phyloP scores from a whole-genome alignment of 73 alveolate species.

The Loxodes magnus region DNA sequence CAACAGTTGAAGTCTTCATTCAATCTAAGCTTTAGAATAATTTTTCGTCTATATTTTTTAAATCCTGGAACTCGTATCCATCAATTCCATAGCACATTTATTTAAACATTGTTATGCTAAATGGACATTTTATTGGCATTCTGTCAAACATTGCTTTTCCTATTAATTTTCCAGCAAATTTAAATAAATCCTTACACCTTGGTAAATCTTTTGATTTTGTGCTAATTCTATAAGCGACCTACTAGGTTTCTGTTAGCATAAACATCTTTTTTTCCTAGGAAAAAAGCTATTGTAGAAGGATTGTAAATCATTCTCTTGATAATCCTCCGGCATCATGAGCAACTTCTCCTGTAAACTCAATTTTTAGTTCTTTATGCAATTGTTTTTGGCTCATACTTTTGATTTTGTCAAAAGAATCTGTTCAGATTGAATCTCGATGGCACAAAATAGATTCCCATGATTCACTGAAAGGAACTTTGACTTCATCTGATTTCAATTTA shows the following conservation, averaged over 20 bases:
- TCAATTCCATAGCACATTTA: slow-evolving; percentile 21
- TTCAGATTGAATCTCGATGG: too few species aligned
- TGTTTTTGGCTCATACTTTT: too few species aligned
- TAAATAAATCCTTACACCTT: slow-evolving; percentile 15
- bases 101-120: slow-evolving; percentile 38
- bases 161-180: slow-evolving; percentile 53
- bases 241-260: neutral
- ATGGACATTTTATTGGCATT: slow-evolving; percentile 40
- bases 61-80: slow-evolving; percentile 19
- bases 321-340: slow-evolving; percentile 51
- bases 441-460: too few species aligned
- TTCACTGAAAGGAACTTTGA: too few species aligned
- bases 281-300: slow-evolving; percentile 20
- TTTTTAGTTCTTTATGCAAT: slow-evolving; percentile 28
- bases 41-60: slow-evolving; percentile 17
- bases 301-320: slow-evolving; percentile 39
- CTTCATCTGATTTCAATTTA: too few species aligned
- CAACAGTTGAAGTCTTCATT: slow-evolving; percentile 2
- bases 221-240: neutral
- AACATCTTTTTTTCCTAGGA: neutral
- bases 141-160: slow-evolving; percentile 75
- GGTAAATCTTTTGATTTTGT: neutral
- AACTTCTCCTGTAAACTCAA: slow-evolving; percentile 30
- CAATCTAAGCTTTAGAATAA: neutral
- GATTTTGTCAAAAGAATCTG: too few species aligned